Evolutionary conservation across 768 basidiomycete species (phyloP).

Genomic region (Termitomyces eurrhizus): DNA sequence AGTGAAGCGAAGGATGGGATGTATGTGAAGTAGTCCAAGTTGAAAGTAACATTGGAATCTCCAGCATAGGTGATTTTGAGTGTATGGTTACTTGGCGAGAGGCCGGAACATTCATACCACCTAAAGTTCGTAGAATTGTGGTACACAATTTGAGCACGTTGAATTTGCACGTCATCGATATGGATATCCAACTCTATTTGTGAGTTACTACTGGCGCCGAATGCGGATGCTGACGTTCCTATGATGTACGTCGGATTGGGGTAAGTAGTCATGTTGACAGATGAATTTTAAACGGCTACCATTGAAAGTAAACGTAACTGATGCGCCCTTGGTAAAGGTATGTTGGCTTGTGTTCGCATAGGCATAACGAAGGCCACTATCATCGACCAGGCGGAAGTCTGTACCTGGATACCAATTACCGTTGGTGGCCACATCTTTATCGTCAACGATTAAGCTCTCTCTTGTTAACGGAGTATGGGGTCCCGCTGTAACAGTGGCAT

Average conservation of each 20-base stretch:
- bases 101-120: neutral
- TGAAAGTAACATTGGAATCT: neutral
- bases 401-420: neutral
- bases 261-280: neutral
- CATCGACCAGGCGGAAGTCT: neutral
- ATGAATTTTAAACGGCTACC: neutral
- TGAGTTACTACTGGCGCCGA: neutral
- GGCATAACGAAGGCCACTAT: neutral
- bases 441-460: neutral
- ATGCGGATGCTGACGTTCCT: neutral
- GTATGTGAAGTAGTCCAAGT: neutral
- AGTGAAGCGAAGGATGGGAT: neutral
- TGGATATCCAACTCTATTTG: neutral
- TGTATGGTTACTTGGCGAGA: neutral
- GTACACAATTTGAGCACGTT: too few relatives aligned
- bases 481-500: neutral
- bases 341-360: neutral
- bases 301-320: neutral
- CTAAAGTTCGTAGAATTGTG: neutral
- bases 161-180: too few relatives aligned
- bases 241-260: neutral
- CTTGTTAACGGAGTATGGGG: neutral
- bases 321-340: neutral
- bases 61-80: neutral
- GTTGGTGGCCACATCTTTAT: too few relatives aligned